A percentile compares a stretch with the other conserved stretches of the same genome.
phyloP scores from a whole-genome alignment of 345 rosid species.

The Salix dunnii region DNA sequence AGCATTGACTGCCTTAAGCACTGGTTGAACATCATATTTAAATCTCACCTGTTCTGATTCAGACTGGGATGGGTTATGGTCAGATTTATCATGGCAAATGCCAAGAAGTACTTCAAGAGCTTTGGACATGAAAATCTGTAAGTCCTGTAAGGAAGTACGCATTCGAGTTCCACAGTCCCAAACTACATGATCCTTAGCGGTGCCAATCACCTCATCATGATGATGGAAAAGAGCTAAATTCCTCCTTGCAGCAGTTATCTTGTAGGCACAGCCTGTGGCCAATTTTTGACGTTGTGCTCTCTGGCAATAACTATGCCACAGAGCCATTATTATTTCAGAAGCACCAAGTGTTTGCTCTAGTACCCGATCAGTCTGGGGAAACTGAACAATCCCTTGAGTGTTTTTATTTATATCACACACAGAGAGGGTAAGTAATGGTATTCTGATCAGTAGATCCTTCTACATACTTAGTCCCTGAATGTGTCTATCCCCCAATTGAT shows the following conservation, averaged over 20 bases:
- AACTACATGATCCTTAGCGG: slow-evolving; percentile 92
- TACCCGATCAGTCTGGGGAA: slow-evolving; percentile 81
- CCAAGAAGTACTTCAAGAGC: slow-evolving; percentile 85
- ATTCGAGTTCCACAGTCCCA: slow-evolving; percentile 79
- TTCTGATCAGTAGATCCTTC: too few relatives aligned
- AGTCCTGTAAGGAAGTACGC: slow-evolving; percentile 85
- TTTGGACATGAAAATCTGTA: slow-evolving; percentile 93
- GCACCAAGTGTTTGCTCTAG: slow-evolving; percentile 88
- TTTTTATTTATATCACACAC: too few relatives aligned
- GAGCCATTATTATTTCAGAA: slow-evolving; percentile 79
- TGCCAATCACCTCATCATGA: slow-evolving; percentile 96
- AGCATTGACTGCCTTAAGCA: slow-evolving; percentile 63
- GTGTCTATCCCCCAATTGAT: too few relatives aligned
- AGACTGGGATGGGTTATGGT: slow-evolving; percentile 62
- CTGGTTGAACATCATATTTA: slow-evolving; percentile 71
- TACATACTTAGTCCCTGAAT: too few relatives aligned
- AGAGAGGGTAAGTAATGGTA: too few relatives aligned
- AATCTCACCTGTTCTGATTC: slow-evolving; percentile 82
- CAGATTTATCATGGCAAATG: slow-evolving; percentile 70
- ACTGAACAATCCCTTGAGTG: too few relatives aligned
- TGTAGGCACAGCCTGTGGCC: slow-evolving; percentile 64
- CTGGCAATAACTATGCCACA: slow-evolving; percentile 83
- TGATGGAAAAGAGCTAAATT: slow-evolving; percentile 98
- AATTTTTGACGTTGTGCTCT: slow-evolving; percentile 74
- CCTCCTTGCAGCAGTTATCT: slow-evolving; percentile 93